Evolutionary conservation across 1,284 basidiomycete genomes (phyloP).

Genomic region (Ceratobasidium sp.): DNA sequence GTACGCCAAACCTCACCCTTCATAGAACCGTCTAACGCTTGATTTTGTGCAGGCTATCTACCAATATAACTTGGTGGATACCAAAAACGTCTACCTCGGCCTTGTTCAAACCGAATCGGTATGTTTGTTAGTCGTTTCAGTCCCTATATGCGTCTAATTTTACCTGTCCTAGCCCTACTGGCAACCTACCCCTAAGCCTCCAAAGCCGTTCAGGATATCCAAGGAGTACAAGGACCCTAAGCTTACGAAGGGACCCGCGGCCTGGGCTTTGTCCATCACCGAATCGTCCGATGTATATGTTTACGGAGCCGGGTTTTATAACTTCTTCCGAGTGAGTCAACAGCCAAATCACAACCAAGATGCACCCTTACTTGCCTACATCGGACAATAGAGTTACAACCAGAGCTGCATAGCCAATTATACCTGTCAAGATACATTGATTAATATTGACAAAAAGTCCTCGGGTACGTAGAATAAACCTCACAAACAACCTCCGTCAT

Average conservation of each 20-base stretch:
- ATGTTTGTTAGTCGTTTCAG: background rate
- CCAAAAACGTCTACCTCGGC: slow-evolving; percentile 77
- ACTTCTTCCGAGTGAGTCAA: slow-evolving; percentile 69
- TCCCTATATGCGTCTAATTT: background rate
- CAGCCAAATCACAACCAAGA: background rate
- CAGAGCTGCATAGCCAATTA: slow-evolving; percentile 64
- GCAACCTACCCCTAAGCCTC: slow-evolving; percentile 47
- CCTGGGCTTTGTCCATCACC: slow-evolving; percentile 71
- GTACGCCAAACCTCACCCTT: slow-evolving; percentile 50
- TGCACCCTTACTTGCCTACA: background rate
- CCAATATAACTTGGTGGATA: slow-evolving; percentile 74
- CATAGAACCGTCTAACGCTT: background rate
- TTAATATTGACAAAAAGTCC: slow-evolving; percentile 71
- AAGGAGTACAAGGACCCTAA: slow-evolving; percentile 69
- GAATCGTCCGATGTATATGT: slow-evolving; percentile 71
- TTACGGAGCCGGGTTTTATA: slow-evolving; percentile 77
- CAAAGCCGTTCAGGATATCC: slow-evolving; percentile 53
- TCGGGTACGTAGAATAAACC: slow-evolving; percentile 50
- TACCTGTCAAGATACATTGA: slow-evolving; percentile 72
- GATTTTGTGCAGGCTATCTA: slow-evolving; percentile 60
- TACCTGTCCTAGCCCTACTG: slow-evolving; percentile 47
- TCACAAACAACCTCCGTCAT: slow-evolving; percentile 61
- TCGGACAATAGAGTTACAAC: slow-evolving; percentile 42
- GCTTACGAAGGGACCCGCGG: slow-evolving; percentile 60
- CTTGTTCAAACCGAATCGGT: slow-evolving; percentile 67